These are phyloP conservation scores for Paecilomyces fulvus DNA, from an alignment of 2,329 filamentous ascomycete species.

Conservation along the genomic window DNA sequence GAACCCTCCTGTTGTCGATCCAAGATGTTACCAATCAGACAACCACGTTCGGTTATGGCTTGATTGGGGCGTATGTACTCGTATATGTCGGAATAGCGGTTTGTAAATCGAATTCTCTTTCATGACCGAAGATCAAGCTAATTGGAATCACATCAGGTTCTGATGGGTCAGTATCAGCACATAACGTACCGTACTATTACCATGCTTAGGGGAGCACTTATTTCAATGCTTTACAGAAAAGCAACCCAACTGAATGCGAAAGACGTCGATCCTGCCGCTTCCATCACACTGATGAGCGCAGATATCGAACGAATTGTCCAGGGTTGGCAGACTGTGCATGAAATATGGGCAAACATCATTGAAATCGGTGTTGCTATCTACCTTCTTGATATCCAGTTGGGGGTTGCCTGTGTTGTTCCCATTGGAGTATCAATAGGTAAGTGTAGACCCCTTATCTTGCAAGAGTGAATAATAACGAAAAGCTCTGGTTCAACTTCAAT, in stretches of 20 bases:
- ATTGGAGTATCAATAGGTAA: conserved; percentile 34
- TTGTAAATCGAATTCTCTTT: conserved; percentile 7
- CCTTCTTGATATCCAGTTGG: conserved; percentile 33
- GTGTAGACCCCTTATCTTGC: conserved; percentile 6
- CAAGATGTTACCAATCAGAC: conserved; percentile 18
- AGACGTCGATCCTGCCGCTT: conserved; percentile 27
- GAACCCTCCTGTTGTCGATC: conserved; percentile 25
- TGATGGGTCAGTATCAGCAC: conserved; percentile 35
- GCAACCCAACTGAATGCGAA: conserved; percentile 23
- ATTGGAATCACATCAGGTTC: conserved; percentile 16
- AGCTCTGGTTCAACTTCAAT: background rate
- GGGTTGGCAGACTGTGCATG: conserved; percentile 35
- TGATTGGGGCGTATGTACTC: conserved; percentile 36
- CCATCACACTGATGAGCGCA: conserved; percentile 39
- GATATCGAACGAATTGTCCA: conserved; percentile 38
- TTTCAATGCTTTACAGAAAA: conserved; percentile 46
- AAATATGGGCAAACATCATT: conserved; percentile 37
- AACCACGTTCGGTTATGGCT: conserved; percentile 31
- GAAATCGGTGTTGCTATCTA: conserved; percentile 41
- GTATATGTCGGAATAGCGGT: conserved; percentile 37
- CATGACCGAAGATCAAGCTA: background rate
- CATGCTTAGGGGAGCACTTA: conserved; percentile 35
- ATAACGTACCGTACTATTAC: conserved; percentile 35
- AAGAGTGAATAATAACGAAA: background rate
- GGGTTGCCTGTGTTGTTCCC: conserved; percentile 37